Evolutionary conservation across 495 filamentous ascomycete species (phyloP).

Genomic region (Trichoderma virens): DNA sequence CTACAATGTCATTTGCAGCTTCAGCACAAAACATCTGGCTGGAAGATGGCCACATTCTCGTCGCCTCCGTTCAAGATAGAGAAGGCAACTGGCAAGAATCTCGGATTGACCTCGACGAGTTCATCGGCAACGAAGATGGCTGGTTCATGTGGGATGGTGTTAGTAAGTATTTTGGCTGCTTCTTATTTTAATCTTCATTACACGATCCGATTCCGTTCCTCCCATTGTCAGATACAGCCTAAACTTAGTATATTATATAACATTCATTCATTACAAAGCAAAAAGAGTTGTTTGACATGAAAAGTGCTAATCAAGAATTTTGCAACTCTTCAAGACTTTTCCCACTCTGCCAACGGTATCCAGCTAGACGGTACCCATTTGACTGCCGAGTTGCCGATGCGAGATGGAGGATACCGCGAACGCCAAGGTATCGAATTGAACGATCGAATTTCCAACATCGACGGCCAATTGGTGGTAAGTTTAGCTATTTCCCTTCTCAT

Average conservation of each 20-base stretch:
- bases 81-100: not conserved
- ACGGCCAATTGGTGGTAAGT: not conserved
- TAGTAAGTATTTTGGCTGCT: not conserved
- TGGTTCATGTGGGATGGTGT: not conserved
- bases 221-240: no score
- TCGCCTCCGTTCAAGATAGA: not conserved
- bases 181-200: not conserved
- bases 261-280: no score
- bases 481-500: not conserved
- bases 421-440: not conserved
- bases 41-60: not conserved
- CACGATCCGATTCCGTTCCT: no score
- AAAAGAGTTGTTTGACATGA: not conserved
- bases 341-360: not conserved
- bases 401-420: not conserved
- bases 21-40: not conserved
- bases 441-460: not conserved
- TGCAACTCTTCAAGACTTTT: not conserved
- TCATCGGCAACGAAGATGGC: not conserved
- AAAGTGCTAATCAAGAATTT: not conserved
- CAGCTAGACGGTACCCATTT: not conserved
- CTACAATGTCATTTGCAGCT: not conserved
- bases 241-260: no score
- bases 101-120: not conserved
- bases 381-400: constrained; percentile 1